phyloP scores from a whole-genome alignment of 1,284 basidiomycete species.

The Ustilago crameri region DNA sequence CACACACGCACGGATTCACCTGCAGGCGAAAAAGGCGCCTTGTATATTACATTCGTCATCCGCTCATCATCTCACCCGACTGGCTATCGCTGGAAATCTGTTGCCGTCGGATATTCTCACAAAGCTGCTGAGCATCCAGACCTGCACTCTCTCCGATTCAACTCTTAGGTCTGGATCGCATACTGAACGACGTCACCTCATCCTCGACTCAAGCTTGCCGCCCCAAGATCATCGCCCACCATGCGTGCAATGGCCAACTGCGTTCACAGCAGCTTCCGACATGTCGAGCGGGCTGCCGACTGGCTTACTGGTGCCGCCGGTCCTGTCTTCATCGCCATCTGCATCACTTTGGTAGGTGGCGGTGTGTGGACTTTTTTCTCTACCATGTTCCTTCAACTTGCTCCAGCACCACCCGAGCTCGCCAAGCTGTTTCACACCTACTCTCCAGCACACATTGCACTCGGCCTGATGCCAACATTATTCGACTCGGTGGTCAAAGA shows the following conservation, averaged over 20 bases:
- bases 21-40: background rate
- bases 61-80: background rate
- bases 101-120: no score
- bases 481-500: constrained; percentile 31
- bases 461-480: constrained; percentile 49
- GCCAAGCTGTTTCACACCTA: constrained; percentile 45
- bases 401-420: constrained; percentile 51
- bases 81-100: no score
- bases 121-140: constrained; percentile 6
- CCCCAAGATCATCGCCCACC: background rate
- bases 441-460: constrained; percentile 55
- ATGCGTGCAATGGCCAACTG: constrained; percentile 66
- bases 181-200: background rate
- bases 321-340: constrained; percentile 81
- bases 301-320: constrained; percentile 87
- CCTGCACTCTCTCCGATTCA: background rate
- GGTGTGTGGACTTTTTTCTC: constrained; percentile 80
- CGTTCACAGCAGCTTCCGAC: constrained; percentile 87
- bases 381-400: constrained; percentile 47
- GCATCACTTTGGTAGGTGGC: constrained; percentile 76
- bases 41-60: background rate
- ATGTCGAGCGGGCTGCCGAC: constrained; percentile 81
- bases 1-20: background rate
- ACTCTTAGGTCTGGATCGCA: constrained; percentile 4
- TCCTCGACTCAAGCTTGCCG: background rate